Evolutionary conservation across 805 yeast genomes (phyloP), one percentile per base, ranked within the genome.

Genomic region (Candida cerambycidarum): DNA sequence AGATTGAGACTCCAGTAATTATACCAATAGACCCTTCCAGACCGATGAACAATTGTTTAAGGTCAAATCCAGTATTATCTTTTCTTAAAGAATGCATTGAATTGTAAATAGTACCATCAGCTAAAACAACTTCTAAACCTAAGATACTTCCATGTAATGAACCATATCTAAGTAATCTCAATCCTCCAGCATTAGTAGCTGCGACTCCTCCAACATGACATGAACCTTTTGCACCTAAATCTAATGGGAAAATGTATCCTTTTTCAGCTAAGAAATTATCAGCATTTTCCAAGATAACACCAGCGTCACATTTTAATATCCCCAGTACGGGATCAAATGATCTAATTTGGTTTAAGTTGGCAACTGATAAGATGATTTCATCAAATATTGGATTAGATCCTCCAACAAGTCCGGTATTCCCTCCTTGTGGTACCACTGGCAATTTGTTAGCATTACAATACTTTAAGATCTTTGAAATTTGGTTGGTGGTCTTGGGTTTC

Each of bases 181-280:
- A 75, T 1, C 98, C 98, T 58, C 98, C 98, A 4, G 98, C 98
- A 61, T 92, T 92, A 14, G 97, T 89, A 14, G 97, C 96, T 33
- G 89, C 92, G 41, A 83, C 86, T 51, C 97, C 98, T 53, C 97
- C 97, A 48, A 92, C 83, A 54, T 88, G 96, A 61, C 97, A 92
- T 1, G 97, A 88, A 11, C 98, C 98, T 67, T 90, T 90, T 29
- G 98, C 97, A 44, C 98, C 98, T 47, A 90, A 69, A 61, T 90
- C 98, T 39, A 90, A 71, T 19, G 98, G 98, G 75, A 89, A 90
- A 42, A 90, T 86, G 65, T 85, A 85, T 3, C 93, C 96, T n/a
- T 79, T 68, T 44, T 88, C 93, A 13, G 84, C 82, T 42, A 90
- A 66, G 56, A 59, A 88, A 42, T 74, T 73, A 65, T 90, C 97